Conservation (phyloP, 352 stramenopile species). For the Peronosclerospora sorghi region DNA sequence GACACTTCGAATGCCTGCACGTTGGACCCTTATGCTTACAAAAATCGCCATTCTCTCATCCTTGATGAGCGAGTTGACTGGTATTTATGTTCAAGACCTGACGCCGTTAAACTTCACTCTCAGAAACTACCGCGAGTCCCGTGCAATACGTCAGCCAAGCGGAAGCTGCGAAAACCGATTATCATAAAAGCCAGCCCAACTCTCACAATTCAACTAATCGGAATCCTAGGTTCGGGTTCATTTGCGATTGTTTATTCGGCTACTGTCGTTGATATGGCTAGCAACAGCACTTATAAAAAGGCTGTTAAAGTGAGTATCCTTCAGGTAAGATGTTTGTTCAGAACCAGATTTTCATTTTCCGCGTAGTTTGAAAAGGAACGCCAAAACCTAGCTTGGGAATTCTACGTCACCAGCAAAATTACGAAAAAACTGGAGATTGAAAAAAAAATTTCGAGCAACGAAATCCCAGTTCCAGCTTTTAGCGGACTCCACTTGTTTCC, state of each 20-base stretch:
- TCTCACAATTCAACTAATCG: slow-evolving; percentile 30
- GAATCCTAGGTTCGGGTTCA: slow-evolving; percentile 54
- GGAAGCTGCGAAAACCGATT: slow-evolving; percentile 49
- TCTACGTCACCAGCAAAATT: slow-evolving; percentile 56
- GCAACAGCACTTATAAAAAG: slow-evolving; percentile 17
- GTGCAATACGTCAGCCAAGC: slow-evolving; percentile 28
- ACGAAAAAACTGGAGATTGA: slow-evolving; percentile 21
- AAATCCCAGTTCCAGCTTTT: slow-evolving; percentile 32
- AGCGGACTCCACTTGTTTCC: slow-evolving; percentile 47
- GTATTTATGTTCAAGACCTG: slow-evolving; percentile 31
- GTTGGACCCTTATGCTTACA: slow-evolving; percentile 46
- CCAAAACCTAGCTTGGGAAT: slow-evolving; percentile 71
- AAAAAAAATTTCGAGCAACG: slow-evolving; percentile 9
- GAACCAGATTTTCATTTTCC: slow-evolving; percentile 1
- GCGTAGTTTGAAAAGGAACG: slow-evolving; percentile 60
- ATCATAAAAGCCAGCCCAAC: slow-evolving; percentile 23
- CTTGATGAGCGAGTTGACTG: slow-evolving; percentile 24
- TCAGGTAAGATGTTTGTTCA: neutral
- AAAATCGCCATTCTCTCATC: slow-evolving; percentile 39
- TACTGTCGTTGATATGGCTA: slow-evolving; percentile 18
- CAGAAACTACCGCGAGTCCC: slow-evolving; percentile 37
- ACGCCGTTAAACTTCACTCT: slow-evolving; percentile 43
- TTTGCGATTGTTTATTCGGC: slow-evolving; percentile 71
- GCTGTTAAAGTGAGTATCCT: slow-evolving; percentile 35
- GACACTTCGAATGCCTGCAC: neutral